phyloP scores from a whole-genome alignment of 2,329 filamentous ascomycete genomes.

The Sporothrix sp. region DNA sequence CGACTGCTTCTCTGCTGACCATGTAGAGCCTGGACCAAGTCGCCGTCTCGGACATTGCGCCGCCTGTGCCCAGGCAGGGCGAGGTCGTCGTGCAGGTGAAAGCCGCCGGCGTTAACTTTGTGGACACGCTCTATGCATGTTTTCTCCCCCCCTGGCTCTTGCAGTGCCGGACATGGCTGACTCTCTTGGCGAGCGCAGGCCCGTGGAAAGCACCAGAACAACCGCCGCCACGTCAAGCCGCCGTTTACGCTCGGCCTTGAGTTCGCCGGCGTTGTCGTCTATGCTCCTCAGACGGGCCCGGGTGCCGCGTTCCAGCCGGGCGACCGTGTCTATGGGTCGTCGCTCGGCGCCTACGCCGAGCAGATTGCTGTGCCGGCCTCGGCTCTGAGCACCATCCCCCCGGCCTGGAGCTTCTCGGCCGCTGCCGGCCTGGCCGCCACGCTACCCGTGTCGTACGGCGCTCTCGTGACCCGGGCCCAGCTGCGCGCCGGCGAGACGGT shows the following conservation, averaged over 20 bases:
- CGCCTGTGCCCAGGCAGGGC: conserved; percentile 25
- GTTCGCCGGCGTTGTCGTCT: conserved; percentile 44
- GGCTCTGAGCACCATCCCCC: conserved; percentile 35
- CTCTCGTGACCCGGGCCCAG: conserved; percentile 32
- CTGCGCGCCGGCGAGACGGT: conserved; percentile 39
- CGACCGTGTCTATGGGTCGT: conserved; percentile 44
- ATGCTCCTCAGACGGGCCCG: conserved; percentile 25
- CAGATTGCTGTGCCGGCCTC: conserved; percentile 34
- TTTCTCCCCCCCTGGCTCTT: background rate
- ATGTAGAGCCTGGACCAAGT: conserved; percentile 22
- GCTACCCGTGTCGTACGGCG: conserved; percentile 45
- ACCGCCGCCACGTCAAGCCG: conserved; percentile 42
- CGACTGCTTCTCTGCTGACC: background rate
- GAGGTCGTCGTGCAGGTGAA: conserved; percentile 38
- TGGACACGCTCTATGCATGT: conserved; percentile 46
- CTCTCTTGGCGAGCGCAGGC: conserved; percentile 28
- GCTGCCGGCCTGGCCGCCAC: conserved; percentile 45
- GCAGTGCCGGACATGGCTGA: background rate
- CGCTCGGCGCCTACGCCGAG: conserved; percentile 43
- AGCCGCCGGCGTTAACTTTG: conserved; percentile 49
- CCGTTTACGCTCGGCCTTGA: conserved; percentile 52
- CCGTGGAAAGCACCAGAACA: conserved; percentile 51
- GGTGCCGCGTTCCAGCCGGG: conserved; percentile 30
- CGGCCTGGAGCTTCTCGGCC: conserved; percentile 34
- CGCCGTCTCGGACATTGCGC: conserved; percentile 24